Evolutionary conservation across 106 monocot genomes (phyloP), one percentile per base, ranked within the genome.

Genomic region (Posidonia australis): DNA sequence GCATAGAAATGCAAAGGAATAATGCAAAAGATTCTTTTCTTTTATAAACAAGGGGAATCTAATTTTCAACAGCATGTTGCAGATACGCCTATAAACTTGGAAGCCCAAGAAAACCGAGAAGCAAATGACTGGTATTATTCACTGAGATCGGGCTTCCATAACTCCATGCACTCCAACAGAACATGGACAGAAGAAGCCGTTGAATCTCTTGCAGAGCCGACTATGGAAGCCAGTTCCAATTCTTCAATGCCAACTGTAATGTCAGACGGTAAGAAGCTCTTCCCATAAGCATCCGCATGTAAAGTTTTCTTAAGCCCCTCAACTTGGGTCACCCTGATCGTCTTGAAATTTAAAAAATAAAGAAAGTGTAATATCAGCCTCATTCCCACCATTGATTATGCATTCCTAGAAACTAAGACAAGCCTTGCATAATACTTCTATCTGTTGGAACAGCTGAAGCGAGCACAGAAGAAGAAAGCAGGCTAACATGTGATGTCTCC

Each of bases 401-500:
- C 26, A 12, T 56, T 56, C 25, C 4, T 24, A 24, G 26, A 21
- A n/a, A n/a, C 23, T 56, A 24, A 10, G 25, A 24, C 56, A 24
- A 24, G 14, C 26, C 23, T 56, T 56, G 14, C 12, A 21, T 24
- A 22, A 13, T 11, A 56, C n/a, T n/a, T n/a, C n/a, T n/a, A n/a
- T n/a, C n/a, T n/a, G n/a, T n/a, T n/a, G n/a, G n/a, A n/a, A n/a
- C n/a, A n/a, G n/a, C n/a, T 51, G 56, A 21, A 56, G 56, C 1
- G 12, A 25, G 31, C 32, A 12, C 26, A 26, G 30, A 64, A 25
- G 27, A 51, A 66, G 10, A n/a, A n/a, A n/a, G 31, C 21, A 10
- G 57, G 26, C 22, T 69, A n/a, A 57, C 19, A 16, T 82, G 77
- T 23, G 66, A 63, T 29, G 61, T 71, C 54, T 51, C 67, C 24